Evolutionary conservation across 176 grass and related monocot genomes (phyloP).

Genomic region (Cocos nucifera): DNA sequence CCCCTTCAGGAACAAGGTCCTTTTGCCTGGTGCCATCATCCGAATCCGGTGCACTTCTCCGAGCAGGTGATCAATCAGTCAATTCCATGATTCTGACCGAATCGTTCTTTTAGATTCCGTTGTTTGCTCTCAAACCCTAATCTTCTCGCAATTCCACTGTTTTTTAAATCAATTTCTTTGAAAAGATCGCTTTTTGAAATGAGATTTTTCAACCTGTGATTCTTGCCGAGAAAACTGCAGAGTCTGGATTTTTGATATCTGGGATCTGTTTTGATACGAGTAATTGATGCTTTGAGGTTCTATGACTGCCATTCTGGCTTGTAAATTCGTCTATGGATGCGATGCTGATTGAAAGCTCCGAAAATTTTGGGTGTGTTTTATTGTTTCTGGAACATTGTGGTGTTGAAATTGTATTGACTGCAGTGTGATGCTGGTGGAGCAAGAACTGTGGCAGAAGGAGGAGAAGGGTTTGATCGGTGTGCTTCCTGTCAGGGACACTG

Average conservation of each 20-base stretch:
- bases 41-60: constrained; percentile 93
- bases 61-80: constrained; percentile 44
- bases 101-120: background rate
- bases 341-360: no score
- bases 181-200: background rate
- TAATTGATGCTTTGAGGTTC: no score
- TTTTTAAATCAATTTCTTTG: background rate
- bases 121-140: background rate
- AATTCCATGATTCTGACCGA: background rate
- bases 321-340: no score
- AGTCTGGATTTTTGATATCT: no score
- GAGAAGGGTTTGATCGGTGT: constrained; percentile 96
- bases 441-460: constrained; percentile 94
- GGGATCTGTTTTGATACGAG: no score
- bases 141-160: background rate
- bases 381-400: background rate
- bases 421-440: constrained; percentile 96
- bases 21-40: constrained; percentile 84
- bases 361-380: no score
- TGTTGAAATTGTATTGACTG: constrained; percentile 7
- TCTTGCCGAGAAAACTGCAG: no score
- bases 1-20: constrained; percentile 94
- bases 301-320: no score
- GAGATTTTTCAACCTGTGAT: no score
- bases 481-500: constrained; percentile 76